Evolutionary conservation across 202 grass and related monocot genomes (phyloP), one percentile per base, ranked within the genome.

Genomic region (Musa balbisiana): DNA sequence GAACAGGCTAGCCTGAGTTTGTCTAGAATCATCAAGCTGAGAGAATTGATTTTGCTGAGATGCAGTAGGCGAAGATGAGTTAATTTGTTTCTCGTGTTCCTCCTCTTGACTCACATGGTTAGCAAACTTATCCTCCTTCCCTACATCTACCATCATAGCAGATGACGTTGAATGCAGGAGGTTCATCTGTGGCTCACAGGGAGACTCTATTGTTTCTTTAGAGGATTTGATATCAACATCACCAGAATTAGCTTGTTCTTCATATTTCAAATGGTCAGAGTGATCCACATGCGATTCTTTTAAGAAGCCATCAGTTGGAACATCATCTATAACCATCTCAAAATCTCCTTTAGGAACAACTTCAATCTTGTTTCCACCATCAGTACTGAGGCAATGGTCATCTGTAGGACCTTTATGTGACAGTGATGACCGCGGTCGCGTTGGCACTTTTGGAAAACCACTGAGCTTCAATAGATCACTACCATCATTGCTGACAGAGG

Each of bases 381-480:
- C 83, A 71, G 51, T 59, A 80, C 43, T 53, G 64, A 73, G 75
- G 72, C 72, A 81, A 73, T 67, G 56, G 56, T 51, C 53, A 58
- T 21, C 59, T 73, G 73, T 15, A 64, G 64, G 52, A 76, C 84
- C 87, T 82, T 76, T 92, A 62, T 89, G 83, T 58, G 77, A 26
- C 77, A 86, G 24, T 76, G 89, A 9, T 79, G 95, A 90, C 62
- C 89, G 78, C 14, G 80, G 87, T 77, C 81, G 92, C 51, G 80
- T 99, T 15, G 89, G 87, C 50, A 90, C 81, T 72, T 79, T 94
- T 56, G 85, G 78, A 90, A 88, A 85, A 75, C 65, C 81, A 83
- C 95, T 88, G 62, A 76, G 78, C 68, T 83, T 83, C 60, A 95
- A 72, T 79, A 94, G 72, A 82, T 15, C 11, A 52, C 79, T 74